These are phyloP conservation scores for Cercospora sp. DNA, from an alignment of 2,329 filamentous ascomycete genomes.

Conservation along the genomic window DNA sequence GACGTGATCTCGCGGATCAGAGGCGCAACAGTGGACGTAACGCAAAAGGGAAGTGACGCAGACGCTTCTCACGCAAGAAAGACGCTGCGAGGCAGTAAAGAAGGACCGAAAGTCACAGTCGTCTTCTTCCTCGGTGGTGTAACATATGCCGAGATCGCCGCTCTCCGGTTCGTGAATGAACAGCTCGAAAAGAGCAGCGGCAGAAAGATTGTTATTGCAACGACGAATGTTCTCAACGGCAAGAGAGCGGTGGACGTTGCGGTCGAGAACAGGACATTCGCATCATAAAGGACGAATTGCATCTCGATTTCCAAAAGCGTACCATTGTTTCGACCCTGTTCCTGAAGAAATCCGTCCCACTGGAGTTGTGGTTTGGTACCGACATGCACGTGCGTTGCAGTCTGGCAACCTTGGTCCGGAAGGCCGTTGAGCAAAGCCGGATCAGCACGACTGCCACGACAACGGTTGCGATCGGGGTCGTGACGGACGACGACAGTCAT, in stretches of 20 bases:
- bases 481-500: neutral
- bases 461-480: neutral
- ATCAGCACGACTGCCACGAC: neutral
- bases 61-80: slow-evolving; percentile 77
- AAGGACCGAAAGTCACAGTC: slow-evolving; percentile 71
- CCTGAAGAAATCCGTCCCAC: neutral
- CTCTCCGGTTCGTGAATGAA: slow-evolving; percentile 82
- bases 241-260: slow-evolving; percentile 79
- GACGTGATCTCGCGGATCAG: slow-evolving; percentile 84
- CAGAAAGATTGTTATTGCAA: slow-evolving; percentile 83
- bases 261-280: slow-evolving; percentile 37
- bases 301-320: neutral
- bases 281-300: neutral
- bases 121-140: slow-evolving; percentile 98
- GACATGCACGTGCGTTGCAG: neutral
- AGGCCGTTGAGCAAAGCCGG: neutral
- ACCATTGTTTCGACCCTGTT: neutral
- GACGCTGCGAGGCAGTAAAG: slow-evolving; percentile 70
- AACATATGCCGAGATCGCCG: slow-evolving; percentile 93
- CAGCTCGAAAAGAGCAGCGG: slow-evolving; percentile 60
- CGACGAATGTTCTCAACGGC: slow-evolving; percentile 87
- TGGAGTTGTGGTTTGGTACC: neutral
- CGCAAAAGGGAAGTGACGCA: slow-evolving; percentile 90
- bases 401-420: neutral
- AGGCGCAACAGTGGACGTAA: slow-evolving; percentile 86